phyloP scores from a whole-genome alignment of 768 basidiomycete species.

The Phaeolepiota aurea region DNA sequence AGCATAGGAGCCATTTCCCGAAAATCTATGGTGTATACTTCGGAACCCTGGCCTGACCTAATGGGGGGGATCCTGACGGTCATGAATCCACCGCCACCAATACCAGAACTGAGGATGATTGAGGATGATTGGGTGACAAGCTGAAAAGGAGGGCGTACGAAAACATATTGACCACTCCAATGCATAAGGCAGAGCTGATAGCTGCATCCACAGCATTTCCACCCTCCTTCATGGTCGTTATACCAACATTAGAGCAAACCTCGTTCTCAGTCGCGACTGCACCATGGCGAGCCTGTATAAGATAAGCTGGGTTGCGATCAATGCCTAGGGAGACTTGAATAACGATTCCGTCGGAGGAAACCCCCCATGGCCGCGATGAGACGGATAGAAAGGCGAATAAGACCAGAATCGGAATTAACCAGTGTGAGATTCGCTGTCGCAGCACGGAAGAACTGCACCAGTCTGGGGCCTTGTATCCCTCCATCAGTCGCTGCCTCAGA shows the following conservation, averaged over 20 bases:
- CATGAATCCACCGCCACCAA: conserved; percentile 88
- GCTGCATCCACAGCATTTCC: conserved; percentile 91
- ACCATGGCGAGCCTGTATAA: conserved; percentile 55
- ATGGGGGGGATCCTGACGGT: conserved; percentile 66
- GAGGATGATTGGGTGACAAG: conserved; percentile 2
- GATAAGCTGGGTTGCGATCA: conserved; percentile 33
- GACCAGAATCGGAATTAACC: neutral
- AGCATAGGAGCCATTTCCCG: conserved; percentile 74
- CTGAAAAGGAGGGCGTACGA: conserved; percentile 40
- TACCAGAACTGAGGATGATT: conserved; percentile 47
- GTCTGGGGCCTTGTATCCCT: neutral
- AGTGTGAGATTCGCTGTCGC: neutral
- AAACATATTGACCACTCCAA: conserved; percentile 84
- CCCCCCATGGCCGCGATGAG: neutral
- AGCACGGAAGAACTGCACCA: neutral
- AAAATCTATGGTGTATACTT: conserved; percentile 76
- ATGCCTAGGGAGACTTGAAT: neutral
- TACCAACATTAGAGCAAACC: conserved; percentile 79
- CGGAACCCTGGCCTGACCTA: conserved; percentile 31
- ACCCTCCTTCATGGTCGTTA: conserved; percentile 66
- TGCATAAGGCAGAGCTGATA: conserved; percentile 71
- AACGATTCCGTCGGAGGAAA: neutral
- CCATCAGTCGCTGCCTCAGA: too few species aligned
- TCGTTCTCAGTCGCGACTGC: conserved; percentile 89
- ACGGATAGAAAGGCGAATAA: neutral